A percentile compares a stretch with the other conserved stretches of the same genome.
These are phyloP conservation scores for Lasiosphaeria hispida DNA, from an alignment of 495 filamentous ascomycete genomes.

Conservation along the genomic window DNA sequence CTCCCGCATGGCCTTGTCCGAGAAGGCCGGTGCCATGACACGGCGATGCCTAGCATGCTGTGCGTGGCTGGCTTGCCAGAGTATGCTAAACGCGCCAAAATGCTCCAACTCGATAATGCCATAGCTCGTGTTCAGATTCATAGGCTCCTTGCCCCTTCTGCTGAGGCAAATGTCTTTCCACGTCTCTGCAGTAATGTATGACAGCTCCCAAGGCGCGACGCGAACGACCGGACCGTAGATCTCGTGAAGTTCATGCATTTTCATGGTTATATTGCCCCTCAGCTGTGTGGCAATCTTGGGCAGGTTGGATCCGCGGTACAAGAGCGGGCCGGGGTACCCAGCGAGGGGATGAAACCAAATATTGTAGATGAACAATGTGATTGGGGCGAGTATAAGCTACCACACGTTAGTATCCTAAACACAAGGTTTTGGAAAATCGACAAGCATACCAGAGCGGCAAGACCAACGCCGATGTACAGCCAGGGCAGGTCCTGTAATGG, in stretches of 20 bases:
- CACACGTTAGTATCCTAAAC: too few relatives aligned
- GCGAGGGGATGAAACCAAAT: constrained; percentile 51
- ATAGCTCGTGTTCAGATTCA: constrained; percentile 33
- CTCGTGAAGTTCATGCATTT: constrained; percentile 45
- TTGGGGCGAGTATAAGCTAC: too few relatives aligned
- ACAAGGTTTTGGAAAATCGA: too few relatives aligned
- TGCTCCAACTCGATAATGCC: constrained; percentile 29
- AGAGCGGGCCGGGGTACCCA: constrained; percentile 49
- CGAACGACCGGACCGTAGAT: constrained; percentile 56
- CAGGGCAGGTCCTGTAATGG: too few relatives aligned
- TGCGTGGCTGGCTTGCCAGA: constrained; percentile 20
- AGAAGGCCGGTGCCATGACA: constrained; percentile 54
- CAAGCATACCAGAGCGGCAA: too few relatives aligned
- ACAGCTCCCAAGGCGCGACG: constrained; percentile 52
- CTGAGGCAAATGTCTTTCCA: constrained; percentile 57
- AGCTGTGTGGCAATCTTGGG: constrained; percentile 33
- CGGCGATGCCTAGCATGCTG: constrained; percentile 44
- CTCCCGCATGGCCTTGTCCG: constrained; percentile 44
- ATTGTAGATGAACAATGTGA: constrained; percentile 35
- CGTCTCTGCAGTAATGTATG: constrained; percentile 46
- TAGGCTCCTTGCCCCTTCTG: constrained; percentile 21
- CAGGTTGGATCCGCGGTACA: constrained; percentile 35
- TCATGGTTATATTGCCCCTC: constrained; percentile 38
- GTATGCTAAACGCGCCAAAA: constrained; percentile 30
- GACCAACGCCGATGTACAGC: too few relatives aligned